A percentile compares a stretch with the other conserved stretches of the same genome.
Conservation (phyloP, 306 rosid species). For the Hippophae gyantsensis region DNA sequence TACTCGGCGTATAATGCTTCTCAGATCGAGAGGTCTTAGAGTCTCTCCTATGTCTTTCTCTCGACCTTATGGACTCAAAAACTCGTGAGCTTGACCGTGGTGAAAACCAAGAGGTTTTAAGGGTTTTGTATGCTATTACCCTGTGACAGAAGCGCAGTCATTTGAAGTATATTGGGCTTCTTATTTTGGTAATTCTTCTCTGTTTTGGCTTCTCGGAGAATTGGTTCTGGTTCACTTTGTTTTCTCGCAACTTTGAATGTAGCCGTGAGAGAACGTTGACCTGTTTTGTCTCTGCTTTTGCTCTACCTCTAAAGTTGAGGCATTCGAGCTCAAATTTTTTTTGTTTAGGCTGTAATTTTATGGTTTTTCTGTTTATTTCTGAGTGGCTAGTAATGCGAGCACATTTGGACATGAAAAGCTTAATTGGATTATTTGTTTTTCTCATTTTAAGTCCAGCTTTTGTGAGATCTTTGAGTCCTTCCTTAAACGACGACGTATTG, state of each 20-base stretch:
- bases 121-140: slow-evolving; percentile 24
- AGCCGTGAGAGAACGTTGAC: slow-evolving; percentile 28
- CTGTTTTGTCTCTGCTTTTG: not conserved
- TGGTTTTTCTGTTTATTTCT: slow-evolving; percentile 31
- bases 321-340: not conserved
- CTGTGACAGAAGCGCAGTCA: not conserved
- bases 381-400: slow-evolving; percentile 30
- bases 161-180: slow-evolving; percentile 1
- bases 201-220: slow-evolving; percentile 1
- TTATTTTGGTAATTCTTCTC: too few species aligned
- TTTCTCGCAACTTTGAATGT: slow-evolving; percentile 20
- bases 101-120: slow-evolving; percentile 15
- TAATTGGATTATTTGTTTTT: slow-evolving; percentile 23
- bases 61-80: slow-evolving; percentile 8
- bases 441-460: slow-evolving; percentile 27
- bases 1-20: slow-evolving; percentile 17
- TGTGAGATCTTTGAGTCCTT: slow-evolving; percentile 54
- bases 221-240: slow-evolving; percentile 10
- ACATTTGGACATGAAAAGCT: slow-evolving; percentile 31
- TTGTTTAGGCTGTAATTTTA: slow-evolving; percentile 22
- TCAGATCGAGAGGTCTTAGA: slow-evolving; percentile 16
- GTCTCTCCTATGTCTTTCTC: slow-evolving; percentile 6
- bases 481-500: slow-evolving; percentile 87
- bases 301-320: too few species aligned
- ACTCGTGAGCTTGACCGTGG: slow-evolving; percentile 5